Percentiles rank a stretch among this genome's conserved stretches.
phyloP scores from a whole-genome alignment of 768 basidiomycete species.

The Lentinula guzmanii region DNA sequence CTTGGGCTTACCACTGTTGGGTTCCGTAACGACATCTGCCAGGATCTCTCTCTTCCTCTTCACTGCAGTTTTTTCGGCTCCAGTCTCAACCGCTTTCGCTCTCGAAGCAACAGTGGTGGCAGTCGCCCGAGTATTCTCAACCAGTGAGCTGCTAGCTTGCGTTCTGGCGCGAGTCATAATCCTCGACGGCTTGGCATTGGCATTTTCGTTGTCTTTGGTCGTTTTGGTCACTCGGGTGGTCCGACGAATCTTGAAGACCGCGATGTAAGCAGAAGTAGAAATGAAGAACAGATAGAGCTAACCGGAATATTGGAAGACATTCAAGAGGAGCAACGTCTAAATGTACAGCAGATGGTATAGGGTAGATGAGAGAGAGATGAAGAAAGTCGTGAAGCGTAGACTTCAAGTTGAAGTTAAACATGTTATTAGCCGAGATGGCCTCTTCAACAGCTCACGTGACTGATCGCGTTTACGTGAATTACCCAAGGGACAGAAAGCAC shows the following conservation, averaged over 20 bases:
- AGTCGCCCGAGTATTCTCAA: conserved; percentile 30
- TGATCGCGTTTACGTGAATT: not conserved
- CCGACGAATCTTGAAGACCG: conserved; percentile 7
- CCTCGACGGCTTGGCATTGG: conserved; percentile 10
- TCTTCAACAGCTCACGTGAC: not conserved
- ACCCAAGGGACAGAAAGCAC: not conserved
- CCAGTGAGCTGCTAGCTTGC: conserved; percentile 22
- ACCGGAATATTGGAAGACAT: conserved; percentile 48
- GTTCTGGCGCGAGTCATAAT: conserved; percentile 19
- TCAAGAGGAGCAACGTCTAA: not conserved
- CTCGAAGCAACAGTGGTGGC: conserved; percentile 47
- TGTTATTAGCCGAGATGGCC: not conserved
- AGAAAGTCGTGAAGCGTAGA: not conserved
- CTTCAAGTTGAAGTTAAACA: not conserved
- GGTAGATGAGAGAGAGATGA: not conserved
- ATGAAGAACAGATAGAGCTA: conserved; percentile 14
- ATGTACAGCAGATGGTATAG: not conserved
- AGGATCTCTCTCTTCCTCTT: conserved; percentile 81
- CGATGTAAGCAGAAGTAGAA: not conserved
- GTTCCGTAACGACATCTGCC: conserved; percentile 55
- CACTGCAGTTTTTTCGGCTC: conserved; percentile 41
- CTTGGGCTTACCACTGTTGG: conserved; percentile 42
- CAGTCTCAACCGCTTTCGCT: conserved; percentile 38
- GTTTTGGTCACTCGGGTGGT: not conserved
- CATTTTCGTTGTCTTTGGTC: conserved; percentile 10